Evolutionary conservation across 176 grass and related monocot species (phyloP).

Genomic region (Aegilops umbellulata): DNA sequence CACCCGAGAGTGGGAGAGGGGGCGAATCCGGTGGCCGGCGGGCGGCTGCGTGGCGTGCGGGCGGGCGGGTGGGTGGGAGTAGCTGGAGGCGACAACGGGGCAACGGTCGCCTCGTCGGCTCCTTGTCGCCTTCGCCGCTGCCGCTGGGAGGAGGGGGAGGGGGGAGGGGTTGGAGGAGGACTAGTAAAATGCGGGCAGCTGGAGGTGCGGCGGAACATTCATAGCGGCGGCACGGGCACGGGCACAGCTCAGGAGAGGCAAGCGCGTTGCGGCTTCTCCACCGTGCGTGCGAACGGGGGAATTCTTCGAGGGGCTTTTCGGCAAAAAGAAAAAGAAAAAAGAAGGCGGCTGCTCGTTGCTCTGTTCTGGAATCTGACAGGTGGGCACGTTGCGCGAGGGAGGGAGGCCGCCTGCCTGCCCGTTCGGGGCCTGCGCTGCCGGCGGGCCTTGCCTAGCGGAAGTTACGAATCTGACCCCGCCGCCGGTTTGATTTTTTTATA

Average conservation of each 20-base stretch:
- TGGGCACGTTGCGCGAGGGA: neutral
- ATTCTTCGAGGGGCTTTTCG: neutral
- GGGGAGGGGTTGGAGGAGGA: constrained; percentile 9
- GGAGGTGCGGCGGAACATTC: constrained; percentile 19
- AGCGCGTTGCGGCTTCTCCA: neutral
- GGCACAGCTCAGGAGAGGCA: neutral
- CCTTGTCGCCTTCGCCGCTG: neutral
- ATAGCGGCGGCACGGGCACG: constrained; percentile 4
- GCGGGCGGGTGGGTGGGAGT: neutral
- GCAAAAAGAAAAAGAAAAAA: neutral
- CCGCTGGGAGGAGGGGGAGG: neutral
- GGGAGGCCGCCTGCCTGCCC: neutral
- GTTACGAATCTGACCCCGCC: neutral
- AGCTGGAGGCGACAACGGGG: neutral
- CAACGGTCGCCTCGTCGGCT: constrained; percentile 3
- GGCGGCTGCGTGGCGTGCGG: neutral
- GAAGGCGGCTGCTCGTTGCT: neutral
- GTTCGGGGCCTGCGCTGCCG: neutral
- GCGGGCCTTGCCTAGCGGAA: neutral
- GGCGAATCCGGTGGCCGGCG: neutral
- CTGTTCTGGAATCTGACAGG: neutral
- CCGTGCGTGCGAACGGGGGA: neutral
- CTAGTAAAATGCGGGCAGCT: neutral
- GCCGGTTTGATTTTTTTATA: neutral
- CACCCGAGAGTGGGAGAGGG: neutral